Percentiles rank a stretch among this genome's conserved stretches.
These are phyloP conservation scores for Salix viminalis DNA, from an alignment of 345 rosid species.

Conservation along the genomic window DNA sequence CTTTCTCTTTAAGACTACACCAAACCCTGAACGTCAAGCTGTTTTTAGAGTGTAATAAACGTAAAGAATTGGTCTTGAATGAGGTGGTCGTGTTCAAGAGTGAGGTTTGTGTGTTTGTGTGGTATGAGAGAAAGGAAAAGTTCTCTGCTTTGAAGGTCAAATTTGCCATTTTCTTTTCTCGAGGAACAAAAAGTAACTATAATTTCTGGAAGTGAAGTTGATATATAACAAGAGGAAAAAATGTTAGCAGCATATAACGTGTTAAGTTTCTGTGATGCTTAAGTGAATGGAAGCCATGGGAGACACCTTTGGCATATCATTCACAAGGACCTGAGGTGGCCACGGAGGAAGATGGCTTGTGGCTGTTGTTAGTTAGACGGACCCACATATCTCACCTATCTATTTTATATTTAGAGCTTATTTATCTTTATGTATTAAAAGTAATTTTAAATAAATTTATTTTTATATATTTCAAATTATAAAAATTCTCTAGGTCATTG, in stretches of 20 bases:
- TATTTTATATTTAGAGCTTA: too few relatives aligned
- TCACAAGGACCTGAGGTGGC: constrained; percentile 40
- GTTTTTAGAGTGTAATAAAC: constrained; percentile 9
- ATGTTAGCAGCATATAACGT: neutral
- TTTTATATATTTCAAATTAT: too few relatives aligned
- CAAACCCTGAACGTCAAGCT: constrained; percentile 40
- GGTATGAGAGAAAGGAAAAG: constrained; percentile 36
- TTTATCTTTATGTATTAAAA: too few relatives aligned
- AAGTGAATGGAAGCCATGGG: neutral
- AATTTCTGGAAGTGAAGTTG: neutral
- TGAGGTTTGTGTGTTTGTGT: constrained; percentile 30
- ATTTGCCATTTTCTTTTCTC: constrained; percentile 45
- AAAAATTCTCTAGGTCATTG: too few relatives aligned
- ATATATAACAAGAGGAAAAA: neutral
- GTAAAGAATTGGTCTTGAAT: constrained; percentile 12
- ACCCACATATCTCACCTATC: neutral
- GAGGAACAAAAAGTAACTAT: neutral
- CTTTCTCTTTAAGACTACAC: constrained; percentile 54
- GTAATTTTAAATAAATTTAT: too few relatives aligned
- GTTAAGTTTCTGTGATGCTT: neutral
- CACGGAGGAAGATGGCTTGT: constrained; percentile 53
- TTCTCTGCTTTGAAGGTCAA: constrained; percentile 36
- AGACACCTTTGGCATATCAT: neutral
- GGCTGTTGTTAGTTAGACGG: constrained; percentile 34
- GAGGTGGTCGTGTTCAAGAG: constrained; percentile 21